Percentiles rank a stretch among this genome's conserved stretches.
These are phyloP conservation scores for Poronia punctata DNA, from an alignment of 495 filamentous ascomycete genomes.

Conservation along the genomic window DNA sequence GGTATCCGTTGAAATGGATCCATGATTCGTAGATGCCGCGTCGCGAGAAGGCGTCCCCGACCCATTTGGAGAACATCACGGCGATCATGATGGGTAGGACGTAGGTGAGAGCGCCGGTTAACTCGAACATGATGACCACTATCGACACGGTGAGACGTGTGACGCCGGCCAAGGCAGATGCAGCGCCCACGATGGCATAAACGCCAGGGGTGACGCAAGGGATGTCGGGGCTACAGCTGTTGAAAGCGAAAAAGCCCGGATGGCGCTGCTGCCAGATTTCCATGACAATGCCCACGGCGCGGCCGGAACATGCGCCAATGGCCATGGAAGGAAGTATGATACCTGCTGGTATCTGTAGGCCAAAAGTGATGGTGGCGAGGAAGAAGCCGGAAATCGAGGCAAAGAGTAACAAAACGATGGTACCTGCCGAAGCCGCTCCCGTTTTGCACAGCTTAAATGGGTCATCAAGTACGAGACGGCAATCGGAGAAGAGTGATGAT, in stretches of 20 bases:
- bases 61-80: slow-evolving; percentile 99
- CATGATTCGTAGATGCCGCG: slow-evolving; percentile 96
- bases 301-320: slow-evolving; percentile 88
- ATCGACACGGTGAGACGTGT: slow-evolving; percentile 96
- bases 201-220: slow-evolving; percentile 90
- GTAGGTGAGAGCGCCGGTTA: slow-evolving; percentile 92
- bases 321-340: slow-evolving; percentile 98
- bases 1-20: slow-evolving; percentile 95
- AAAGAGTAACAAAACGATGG: slow-evolving; percentile 71
- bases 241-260: slow-evolving; percentile 70
- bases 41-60: slow-evolving; percentile 90
- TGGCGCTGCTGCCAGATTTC: slow-evolving; percentile 80
- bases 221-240: slow-evolving; percentile 75
- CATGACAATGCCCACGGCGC: slow-evolving; percentile 80
- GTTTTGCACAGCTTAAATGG: slow-evolving; percentile 81
- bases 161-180: slow-evolving; percentile 92
- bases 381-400: slow-evolving; percentile 77
- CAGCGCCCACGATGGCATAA: slow-evolving; percentile 94
- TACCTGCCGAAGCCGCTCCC: slow-evolving; percentile 59
- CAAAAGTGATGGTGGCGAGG: slow-evolving; percentile 84
- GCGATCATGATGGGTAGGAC: slow-evolving; percentile 98
- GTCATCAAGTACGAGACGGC: slow-evolving; percentile 68
- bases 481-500: slow-evolving; percentile 87
- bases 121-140: slow-evolving; percentile 98
- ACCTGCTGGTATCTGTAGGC: slow-evolving; percentile 91